Base-by-base conservation (phyloP, 306 rosid genomes). In the Cicer cuneatum region DNA sequence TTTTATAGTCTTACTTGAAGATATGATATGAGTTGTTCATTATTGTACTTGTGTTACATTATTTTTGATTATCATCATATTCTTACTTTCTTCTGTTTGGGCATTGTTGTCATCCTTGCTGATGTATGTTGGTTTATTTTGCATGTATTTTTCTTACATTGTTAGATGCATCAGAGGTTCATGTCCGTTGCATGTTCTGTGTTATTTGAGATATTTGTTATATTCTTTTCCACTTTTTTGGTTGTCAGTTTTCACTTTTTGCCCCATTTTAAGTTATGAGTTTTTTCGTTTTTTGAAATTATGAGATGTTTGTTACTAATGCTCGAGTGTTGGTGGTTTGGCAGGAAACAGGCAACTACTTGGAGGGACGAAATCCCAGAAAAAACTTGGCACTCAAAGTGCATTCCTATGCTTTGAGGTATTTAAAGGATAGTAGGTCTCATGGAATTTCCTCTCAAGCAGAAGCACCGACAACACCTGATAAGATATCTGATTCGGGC, bases 401-500 rank as follows among this genome's bases (percentile, higher is more conserved):
- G 79, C 91, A 75, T 83, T 80, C 75, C 33, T 95, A 92, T 75
- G 99, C 99, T 61, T 69, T 76, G 85, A 86, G 93, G 79, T 92
- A 87, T 83, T 81, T 95, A 77, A 89, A 85, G 83, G 84, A 84
- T 67, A 86, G 83, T 77, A 76, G 86, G 29, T 84, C 85, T 67
- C 81, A 10, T 52, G 84, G 88, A 76, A 78, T 80, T 78, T 70
- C 76, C 38, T 79, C 85, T 60, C 89, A 83, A 75, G 97, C 91
- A 2, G 92, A 85, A 80, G 91, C 87, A 66, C 98, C 98, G 0
- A 51, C 88, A 77, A 89, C 99, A 57, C 93, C 98, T 37, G 99
- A 95, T 37, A 87, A 90, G 82, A 60, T 83, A 81, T 90, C 75
- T 74, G 98, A 92, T 80, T 75, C 76, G 1, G 85, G 92, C 81